phyloP scores from a whole-genome alignment of 371 early-diverging fungal species.

The Saksenaea oblongispora region DNA sequence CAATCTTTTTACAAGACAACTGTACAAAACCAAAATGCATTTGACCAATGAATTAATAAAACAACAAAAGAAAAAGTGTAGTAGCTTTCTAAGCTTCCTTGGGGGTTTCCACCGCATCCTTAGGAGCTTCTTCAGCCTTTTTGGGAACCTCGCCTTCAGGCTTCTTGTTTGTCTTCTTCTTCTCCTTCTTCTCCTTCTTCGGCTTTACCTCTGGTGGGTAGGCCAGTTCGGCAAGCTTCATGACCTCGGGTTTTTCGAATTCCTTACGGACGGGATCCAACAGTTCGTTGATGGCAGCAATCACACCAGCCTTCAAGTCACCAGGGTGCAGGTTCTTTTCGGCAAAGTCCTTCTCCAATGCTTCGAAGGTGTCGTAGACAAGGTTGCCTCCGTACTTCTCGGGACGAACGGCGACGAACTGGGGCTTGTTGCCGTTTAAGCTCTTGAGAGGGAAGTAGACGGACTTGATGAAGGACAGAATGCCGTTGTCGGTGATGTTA shows the following conservation, averaged over 20 bases:
- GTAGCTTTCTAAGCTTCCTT: background rate
- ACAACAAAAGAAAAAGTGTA: background rate
- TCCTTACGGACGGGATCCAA: conserved; percentile 91
- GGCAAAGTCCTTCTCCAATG: conserved; percentile 86
- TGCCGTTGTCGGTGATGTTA: conserved; percentile 93
- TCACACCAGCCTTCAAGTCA: conserved; percentile 95
- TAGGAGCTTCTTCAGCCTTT: conserved; percentile 32
- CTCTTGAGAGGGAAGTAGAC: conserved; percentile 90
- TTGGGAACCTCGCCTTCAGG: conserved; percentile 34
- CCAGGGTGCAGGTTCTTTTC: conserved; percentile 93
- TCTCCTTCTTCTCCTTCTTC: conserved; percentile 15
- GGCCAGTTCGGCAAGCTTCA: conserved; percentile 62
- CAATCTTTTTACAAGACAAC: background rate
- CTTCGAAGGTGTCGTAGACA: conserved; percentile 70
- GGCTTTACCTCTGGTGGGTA: conserved; percentile 62
- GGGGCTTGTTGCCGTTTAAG: conserved; percentile 54
- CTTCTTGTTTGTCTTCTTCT: conserved; percentile 41
- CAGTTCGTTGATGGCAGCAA: conserved; percentile 83
- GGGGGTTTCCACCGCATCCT: background rate
- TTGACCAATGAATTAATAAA: background rate
- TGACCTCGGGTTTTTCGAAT: conserved; percentile 69
- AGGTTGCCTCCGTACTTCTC: conserved; percentile 91
- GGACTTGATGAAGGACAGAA: conserved; percentile 86
- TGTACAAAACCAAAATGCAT: background rate
- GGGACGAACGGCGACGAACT: conserved; percentile 75